phyloP scores from a whole-genome alignment of 371 early-diverging fungal genomes.

The Mortierella sp. region DNA sequence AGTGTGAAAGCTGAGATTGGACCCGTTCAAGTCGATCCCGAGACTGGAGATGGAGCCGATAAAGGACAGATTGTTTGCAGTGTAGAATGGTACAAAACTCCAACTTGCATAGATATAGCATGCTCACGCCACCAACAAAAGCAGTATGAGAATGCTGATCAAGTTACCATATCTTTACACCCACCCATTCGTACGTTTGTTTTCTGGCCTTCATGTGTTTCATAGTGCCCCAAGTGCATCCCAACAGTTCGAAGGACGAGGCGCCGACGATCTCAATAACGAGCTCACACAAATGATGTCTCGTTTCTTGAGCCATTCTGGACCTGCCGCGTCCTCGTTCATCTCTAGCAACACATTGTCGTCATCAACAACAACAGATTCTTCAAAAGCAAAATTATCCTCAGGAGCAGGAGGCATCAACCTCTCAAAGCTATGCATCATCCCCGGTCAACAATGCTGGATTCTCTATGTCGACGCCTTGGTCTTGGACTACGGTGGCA shows the following conservation, averaged over 20 bases:
- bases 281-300: slow-evolving; percentile 84
- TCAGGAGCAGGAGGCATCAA: slow-evolving; percentile 82
- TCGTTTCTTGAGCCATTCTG: slow-evolving; percentile 79
- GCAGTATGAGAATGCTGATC: too few relatives aligned
- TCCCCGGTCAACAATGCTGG: slow-evolving; percentile 93
- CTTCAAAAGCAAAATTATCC: neutral
- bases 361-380: slow-evolving; percentile 16
- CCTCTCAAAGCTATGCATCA: slow-evolving; percentile 85
- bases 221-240: slow-evolving; percentile 81
- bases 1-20: slow-evolving; percentile 94
- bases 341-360: neutral
- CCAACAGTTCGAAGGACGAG: slow-evolving; percentile 83
- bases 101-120: too few relatives aligned
- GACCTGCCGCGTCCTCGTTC: neutral
- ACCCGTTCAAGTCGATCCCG: slow-evolving; percentile 69
- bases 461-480: slow-evolving; percentile 91
- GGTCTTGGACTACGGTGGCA: slow-evolving; percentile 92
- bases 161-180: neutral
- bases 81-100: slow-evolving; percentile 86
- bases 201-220: neutral
- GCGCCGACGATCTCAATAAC: slow-evolving; percentile 86
- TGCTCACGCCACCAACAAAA: too few relatives aligned
- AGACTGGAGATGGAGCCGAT: slow-evolving; percentile 57
- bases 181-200: neutral
- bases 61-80: slow-evolving; percentile 83